Evolutionary conservation across 768 basidiomycete species (phyloP), one percentile per base, ranked within the genome.

Genomic region (Scleroderma bovista): DNA sequence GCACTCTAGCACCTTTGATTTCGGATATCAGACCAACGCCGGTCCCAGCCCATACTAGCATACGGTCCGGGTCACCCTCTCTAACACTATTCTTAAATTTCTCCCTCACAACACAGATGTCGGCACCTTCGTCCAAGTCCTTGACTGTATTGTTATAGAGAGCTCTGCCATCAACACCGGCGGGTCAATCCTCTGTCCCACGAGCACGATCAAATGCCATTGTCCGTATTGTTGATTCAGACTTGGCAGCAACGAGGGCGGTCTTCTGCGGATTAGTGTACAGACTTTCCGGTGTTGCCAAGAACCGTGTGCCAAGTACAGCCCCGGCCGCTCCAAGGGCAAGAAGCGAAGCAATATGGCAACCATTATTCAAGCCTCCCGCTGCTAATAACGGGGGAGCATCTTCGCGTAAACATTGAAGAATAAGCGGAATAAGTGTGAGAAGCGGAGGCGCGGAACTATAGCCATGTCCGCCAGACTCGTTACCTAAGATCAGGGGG

Each of bases 401-500:
- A 32, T 65, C 65, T 32, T 67, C 58, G 3, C 73, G 62, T 16
- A 80, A 53, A 11, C 65, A 68, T 33, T 72, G 64, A 38, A 81
- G 66, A 56, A 88, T 71, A 47, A 73, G 69, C 6, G 84, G 73
- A 47, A 90, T 60, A 39, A 91, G 69, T 13, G 76, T 78, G 48
- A 81, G 65, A 47, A 86, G 72, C 1, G 88, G 80, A 33, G 78
- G 76, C 7, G 84, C 79, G 36, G 72, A 60, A 19, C 67, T 55
- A 42, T 74, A 67, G 7, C 86, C 88, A 65, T 92, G 90, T 23
- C 90, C 90, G 8, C 90, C 90, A 34, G 86, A 78, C 67, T 93
- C 90, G 49, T 73, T 79, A 4, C 89, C 89, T 91, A 16, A 19
- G n/a, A 32, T 17, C 44, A 33, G 50, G 24, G 6, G 44, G 16